Percentiles rank a stretch among this genome's conserved stretches.
Evolutionary conservation across 192 early-diverging fungal species (phyloP).

Genomic region (Coemansia erecta): DNA sequence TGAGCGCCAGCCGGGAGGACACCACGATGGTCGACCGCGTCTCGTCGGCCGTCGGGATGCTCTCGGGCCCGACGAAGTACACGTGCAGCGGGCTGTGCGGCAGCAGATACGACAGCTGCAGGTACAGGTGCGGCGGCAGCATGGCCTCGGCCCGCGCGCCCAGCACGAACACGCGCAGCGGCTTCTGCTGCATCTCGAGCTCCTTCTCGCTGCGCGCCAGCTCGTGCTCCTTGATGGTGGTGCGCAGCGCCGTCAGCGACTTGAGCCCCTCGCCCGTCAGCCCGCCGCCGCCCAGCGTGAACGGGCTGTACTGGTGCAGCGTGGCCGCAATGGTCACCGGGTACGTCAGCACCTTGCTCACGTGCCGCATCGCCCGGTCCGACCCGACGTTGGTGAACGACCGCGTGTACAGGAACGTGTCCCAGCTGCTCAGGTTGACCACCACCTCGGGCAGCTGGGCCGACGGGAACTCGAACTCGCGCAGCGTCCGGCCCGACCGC

Average conservation of each 20-base stretch:
- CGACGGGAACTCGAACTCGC: constrained; percentile 76
- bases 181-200: constrained; percentile 55
- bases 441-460: constrained; percentile 70
- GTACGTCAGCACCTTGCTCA: constrained; percentile 76
- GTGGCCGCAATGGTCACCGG: constrained; percentile 73
- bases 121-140: constrained; percentile 72
- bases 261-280: constrained; percentile 73
- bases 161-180: constrained; percentile 66
- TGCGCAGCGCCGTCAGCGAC: constrained; percentile 62
- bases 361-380: constrained; percentile 70
- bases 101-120: constrained; percentile 71
- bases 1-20: constrained; percentile 61
- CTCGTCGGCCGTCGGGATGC: constrained; percentile 57
- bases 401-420: constrained; percentile 75
- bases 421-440: constrained; percentile 76
- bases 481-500: constrained; percentile 68
- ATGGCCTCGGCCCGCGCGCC: constrained; percentile 74
- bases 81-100: constrained; percentile 71
- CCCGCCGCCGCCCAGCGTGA: constrained; percentile 58
- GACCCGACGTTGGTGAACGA: constrained; percentile 71
- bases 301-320: constrained; percentile 72
- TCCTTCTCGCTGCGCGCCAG: constrained; percentile 54
- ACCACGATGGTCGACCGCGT: constrained; percentile 50
- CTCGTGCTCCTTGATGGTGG: constrained; percentile 54
- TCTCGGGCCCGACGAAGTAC: constrained; percentile 79